Evolutionary conservation across 208 protist species (phyloP).

Genomic region (Balamuthia mandrillaris): DNA sequence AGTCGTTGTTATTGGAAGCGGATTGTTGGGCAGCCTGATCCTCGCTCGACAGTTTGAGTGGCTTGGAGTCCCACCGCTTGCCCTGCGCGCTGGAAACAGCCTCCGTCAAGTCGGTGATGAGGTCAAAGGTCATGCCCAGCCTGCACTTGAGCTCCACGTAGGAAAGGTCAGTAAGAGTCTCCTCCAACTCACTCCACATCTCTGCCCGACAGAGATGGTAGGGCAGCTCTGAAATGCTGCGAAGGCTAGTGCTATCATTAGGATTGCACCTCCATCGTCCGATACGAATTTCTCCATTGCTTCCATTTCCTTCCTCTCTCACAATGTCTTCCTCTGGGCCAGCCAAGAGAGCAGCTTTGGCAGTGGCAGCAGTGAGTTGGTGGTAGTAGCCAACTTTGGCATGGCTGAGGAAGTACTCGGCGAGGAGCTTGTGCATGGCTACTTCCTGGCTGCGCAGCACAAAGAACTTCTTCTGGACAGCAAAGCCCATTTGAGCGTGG

Average conservation of each 20-base stretch:
- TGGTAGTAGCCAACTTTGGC: neutral
- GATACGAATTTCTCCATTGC: too few relatives aligned
- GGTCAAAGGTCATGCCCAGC: constrained; percentile 51
- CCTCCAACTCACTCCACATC: constrained; percentile 22
- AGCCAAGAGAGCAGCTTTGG: too few relatives aligned
- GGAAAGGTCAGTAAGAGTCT: constrained; percentile 33
- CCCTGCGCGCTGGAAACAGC: constrained; percentile 16
- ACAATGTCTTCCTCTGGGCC: too few relatives aligned
- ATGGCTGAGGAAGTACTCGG: constrained; percentile 5
- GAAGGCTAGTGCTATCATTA: too few relatives aligned
- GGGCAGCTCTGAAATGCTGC: constrained; percentile 46
- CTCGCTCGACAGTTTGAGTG: too few relatives aligned
- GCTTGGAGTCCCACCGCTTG: neutral
- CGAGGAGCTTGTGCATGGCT: constrained; percentile 45
- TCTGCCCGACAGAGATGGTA: constrained; percentile 48
- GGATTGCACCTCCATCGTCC: too few relatives aligned
- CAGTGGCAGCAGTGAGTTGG: too few relatives aligned
- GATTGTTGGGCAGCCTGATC: too few relatives aligned
- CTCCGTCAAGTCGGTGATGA: constrained; percentile 53
- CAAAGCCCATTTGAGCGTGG: constrained; percentile 47
- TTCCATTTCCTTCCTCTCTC: too few relatives aligned
- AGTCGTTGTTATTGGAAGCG: too few relatives aligned
- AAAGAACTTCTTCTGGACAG: constrained; percentile 49
- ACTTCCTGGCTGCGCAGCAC: neutral
- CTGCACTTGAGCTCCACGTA: constrained; percentile 54